Evolutionary conservation across 805 yeast species (phyloP).

Genomic region (Schwanniomyces vanrijiae): DNA sequence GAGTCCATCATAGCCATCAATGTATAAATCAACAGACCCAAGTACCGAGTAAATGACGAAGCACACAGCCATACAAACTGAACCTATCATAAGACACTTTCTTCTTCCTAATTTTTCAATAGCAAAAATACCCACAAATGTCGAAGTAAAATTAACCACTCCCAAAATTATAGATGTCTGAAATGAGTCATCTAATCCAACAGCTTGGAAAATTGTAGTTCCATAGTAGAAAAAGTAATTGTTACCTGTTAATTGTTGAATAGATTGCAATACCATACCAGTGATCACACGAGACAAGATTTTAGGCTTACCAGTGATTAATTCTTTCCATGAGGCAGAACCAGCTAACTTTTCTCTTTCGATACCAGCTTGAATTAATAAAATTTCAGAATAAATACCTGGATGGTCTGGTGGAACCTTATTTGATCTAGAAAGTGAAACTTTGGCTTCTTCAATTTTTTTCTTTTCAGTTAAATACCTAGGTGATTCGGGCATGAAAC

Average conservation of each 20-base stretch:
- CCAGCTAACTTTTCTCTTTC: slow-evolving; percentile 64
- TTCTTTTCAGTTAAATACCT: slow-evolving; percentile 55
- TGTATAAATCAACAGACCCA: slow-evolving; percentile 51
- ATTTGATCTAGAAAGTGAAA: slow-evolving; percentile 57
- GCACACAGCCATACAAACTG: slow-evolving; percentile 51
- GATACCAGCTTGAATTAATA: slow-evolving; percentile 56
- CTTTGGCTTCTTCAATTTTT: slow-evolving; percentile 51
- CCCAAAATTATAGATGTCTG: slow-evolving; percentile 56
- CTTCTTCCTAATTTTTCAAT: slow-evolving; percentile 54
- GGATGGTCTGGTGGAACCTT: slow-evolving; percentile 53
- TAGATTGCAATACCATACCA: slow-evolving; percentile 58
- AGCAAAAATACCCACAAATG: slow-evolving; percentile 49
- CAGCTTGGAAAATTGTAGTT: slow-evolving; percentile 51
- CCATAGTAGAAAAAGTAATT: slow-evolving; percentile 65
- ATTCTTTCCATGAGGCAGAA: slow-evolving; percentile 63
- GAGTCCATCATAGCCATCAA: slow-evolving; percentile 41
- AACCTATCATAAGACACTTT: slow-evolving; percentile 42
- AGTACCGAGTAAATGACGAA: slow-evolving; percentile 60
- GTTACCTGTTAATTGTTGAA: slow-evolving; percentile 60
- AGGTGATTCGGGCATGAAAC: slow-evolving; percentile 69
- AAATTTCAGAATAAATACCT: slow-evolving; percentile 52
- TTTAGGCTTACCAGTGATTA: slow-evolving; percentile 63
- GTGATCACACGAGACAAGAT: slow-evolving; percentile 53
- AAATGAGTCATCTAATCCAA: slow-evolving; percentile 53
- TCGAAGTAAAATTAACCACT: slow-evolving; percentile 53